phyloP scores from a whole-genome alignment of 176 grass and related monocot genomes.

The Raddia distichophylla region DNA sequence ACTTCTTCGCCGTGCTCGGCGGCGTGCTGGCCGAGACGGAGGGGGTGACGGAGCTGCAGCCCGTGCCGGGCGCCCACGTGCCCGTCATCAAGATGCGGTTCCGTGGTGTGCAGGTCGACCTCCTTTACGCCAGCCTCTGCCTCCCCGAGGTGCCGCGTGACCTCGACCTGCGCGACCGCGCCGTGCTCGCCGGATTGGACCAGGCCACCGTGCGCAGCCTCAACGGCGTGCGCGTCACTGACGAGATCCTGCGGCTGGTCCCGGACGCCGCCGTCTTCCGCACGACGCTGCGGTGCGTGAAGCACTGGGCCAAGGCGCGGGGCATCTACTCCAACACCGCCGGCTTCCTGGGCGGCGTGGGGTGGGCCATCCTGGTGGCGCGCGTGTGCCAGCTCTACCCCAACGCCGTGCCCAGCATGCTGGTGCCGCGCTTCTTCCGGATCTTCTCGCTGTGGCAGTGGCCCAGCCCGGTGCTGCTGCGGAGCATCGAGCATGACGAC shows the following conservation, averaged over 20 bases:
- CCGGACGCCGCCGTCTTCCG: slow-evolving; percentile 74
- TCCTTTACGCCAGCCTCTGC: slow-evolving; percentile 68
- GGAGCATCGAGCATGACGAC: slow-evolving; percentile 60
- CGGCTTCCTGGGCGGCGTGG: slow-evolving; percentile 84
- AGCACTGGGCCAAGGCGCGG: slow-evolving; percentile 75
- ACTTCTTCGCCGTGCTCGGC: slow-evolving; percentile 73
- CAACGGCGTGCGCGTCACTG: slow-evolving; percentile 77
- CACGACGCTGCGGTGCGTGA: slow-evolving; percentile 70
- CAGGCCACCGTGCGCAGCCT: slow-evolving; percentile 64
- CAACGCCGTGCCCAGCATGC: slow-evolving; percentile 75
- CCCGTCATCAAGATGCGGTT: slow-evolving; percentile 75
- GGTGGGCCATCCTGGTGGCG: slow-evolving; percentile 82
- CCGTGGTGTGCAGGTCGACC: slow-evolving; percentile 81
- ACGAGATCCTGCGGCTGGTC: slow-evolving; percentile 70
- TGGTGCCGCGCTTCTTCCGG: slow-evolving; percentile 72
- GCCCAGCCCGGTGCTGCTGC: slow-evolving; percentile 66
- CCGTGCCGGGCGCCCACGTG: slow-evolving; percentile 79
- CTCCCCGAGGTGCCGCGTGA: slow-evolving; percentile 59
- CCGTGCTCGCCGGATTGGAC: slow-evolving; percentile 67
- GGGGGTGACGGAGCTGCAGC: slow-evolving; percentile 66
- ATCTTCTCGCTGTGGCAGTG: slow-evolving; percentile 71
- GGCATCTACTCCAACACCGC: slow-evolving; percentile 84
- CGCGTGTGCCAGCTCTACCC: slow-evolving; percentile 81
- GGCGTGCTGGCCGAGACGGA: slow-evolving; percentile 57
- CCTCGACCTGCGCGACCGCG: slow-evolving; percentile 60